These are phyloP conservation scores for Camelina sativa DNA, from an alignment of 345 rosid genomes.

Conservation along the genomic window DNA sequence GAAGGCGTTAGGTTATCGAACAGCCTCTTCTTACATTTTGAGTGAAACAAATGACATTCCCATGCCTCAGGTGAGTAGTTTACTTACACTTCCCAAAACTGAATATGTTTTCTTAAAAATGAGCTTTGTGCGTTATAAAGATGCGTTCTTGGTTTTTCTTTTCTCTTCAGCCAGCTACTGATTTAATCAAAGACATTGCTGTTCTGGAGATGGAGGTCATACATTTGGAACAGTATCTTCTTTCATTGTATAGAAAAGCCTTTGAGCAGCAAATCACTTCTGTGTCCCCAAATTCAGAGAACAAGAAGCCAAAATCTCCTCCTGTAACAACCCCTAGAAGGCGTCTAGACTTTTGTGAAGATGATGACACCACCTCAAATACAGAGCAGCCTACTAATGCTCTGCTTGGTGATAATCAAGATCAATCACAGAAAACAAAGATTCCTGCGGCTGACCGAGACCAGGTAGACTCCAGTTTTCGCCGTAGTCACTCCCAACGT, in stretches of 20 bases:
- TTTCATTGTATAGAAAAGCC: conserved; percentile 79
- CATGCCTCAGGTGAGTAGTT: conserved; percentile 68
- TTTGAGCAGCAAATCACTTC: conserved; percentile 69
- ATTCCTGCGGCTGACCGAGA: conserved; percentile 47
- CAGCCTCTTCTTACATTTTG: conserved; percentile 45
- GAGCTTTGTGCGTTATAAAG: conserved; percentile 4
- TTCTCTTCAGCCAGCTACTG: conserved; percentile 68
- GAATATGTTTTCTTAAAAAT: conserved; percentile 8
- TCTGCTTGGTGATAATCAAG: conserved; percentile 42
- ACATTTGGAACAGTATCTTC: conserved; percentile 89
- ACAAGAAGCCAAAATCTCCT: conserved; percentile 57
- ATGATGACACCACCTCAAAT: conserved; percentile 46
- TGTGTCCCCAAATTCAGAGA: conserved; percentile 55
- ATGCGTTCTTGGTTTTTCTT: conserved; percentile 20
- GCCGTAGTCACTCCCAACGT: conserved; percentile 81
- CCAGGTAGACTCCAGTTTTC: conserved; percentile 58
- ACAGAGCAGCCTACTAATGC: conserved; percentile 46
- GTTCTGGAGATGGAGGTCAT: conserved; percentile 92
- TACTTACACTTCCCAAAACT: conserved; percentile 25
- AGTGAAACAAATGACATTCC: conserved; percentile 45
- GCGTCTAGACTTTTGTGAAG: conserved; percentile 49
- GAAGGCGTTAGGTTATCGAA: conserved; percentile 75
- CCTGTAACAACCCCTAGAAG: conserved; percentile 53
- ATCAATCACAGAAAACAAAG: conserved; percentile 45
- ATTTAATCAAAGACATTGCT: conserved; percentile 84